Conservation (phyloP, 2,329 filamentous ascomycete species). For the Endoconidiophora polonica region DNA sequence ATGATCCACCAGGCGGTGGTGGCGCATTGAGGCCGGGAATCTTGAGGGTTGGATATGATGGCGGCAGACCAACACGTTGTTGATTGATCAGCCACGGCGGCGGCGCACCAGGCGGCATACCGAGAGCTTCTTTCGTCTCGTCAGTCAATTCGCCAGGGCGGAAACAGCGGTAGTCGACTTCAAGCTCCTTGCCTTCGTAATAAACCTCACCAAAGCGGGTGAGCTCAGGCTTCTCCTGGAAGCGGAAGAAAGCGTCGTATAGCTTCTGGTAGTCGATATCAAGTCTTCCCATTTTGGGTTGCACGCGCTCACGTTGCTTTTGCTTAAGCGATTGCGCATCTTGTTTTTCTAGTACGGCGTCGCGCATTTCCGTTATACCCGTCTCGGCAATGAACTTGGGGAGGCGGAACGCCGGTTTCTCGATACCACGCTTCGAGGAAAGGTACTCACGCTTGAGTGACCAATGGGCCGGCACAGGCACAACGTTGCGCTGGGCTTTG, state of each 20-base stretch:
- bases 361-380: slow-evolving; percentile 94
- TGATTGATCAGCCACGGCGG: slow-evolving; percentile 97
- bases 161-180: slow-evolving; percentile 83
- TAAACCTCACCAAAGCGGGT: slow-evolving; percentile 98
- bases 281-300: slow-evolving; percentile 89
- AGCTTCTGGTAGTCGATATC: slow-evolving; percentile 98
- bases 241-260: slow-evolving; percentile 95
- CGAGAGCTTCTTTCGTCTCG: slow-evolving; percentile 76
- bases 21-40: slow-evolving; percentile 90
- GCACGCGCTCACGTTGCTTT: slow-evolving; percentile 84
- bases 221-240: slow-evolving; percentile 87
- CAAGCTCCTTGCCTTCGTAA: slow-evolving; percentile 96
- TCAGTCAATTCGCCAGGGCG: slow-evolving; percentile 82
- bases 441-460: slow-evolving; percentile 92
- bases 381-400: slow-evolving; percentile 97
- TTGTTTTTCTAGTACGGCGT: slow-evolving; percentile 90
- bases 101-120: slow-evolving; percentile 81
- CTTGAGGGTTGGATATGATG: slow-evolving; percentile 88
- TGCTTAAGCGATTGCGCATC: slow-evolving; percentile 83
- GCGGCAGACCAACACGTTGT: slow-evolving; percentile 82
- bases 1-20: slow-evolving; percentile 71
- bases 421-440: slow-evolving; percentile 89
- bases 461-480: slow-evolving; percentile 90
- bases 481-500: slow-evolving; percentile 87
- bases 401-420: slow-evolving; percentile 82